A percentile compares a stretch with the other conserved stretches of the same genome.
Conservation (phyloP, 305 asterid species). For the Ruellia speciosa region DNA sequence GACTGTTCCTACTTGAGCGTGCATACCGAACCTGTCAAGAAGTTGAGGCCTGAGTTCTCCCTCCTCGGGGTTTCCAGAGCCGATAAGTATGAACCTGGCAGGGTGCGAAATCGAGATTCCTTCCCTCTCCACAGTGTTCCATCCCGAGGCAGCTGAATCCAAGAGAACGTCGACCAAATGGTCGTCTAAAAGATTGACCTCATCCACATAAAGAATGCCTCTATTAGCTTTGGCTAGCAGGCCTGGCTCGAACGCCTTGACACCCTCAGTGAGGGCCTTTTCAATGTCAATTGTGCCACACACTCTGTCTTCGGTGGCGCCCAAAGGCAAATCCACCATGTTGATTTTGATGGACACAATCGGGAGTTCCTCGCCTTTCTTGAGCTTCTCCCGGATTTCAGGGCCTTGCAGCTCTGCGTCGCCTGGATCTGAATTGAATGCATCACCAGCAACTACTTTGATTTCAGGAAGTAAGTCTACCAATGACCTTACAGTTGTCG, state of each 20-base stretch:
- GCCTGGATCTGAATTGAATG: constrained; percentile 84
- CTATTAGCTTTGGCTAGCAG: constrained; percentile 87
- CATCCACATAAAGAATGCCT: constrained; percentile 92
- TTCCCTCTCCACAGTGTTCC: constrained; percentile 89
- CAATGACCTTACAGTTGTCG: constrained; percentile 77
- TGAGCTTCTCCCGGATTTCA: constrained; percentile 55
- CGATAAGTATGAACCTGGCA: constrained; percentile 83
- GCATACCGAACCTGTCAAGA: constrained; percentile 97
- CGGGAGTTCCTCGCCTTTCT: constrained; percentile 47
- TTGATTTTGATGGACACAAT: constrained; percentile 53
- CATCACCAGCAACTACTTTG: constrained; percentile 65
- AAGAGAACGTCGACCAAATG: constrained; percentile 83
- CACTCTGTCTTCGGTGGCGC: constrained; percentile 92
- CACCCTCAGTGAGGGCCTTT: constrained; percentile 91
- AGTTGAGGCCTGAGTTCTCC: constrained; percentile 98
- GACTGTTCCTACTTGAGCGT: constrained; percentile 94
- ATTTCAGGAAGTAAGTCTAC: constrained; percentile 86
- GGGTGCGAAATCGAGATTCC: constrained; percentile 96
- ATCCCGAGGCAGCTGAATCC: constrained; percentile 94
- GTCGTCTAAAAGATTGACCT: constrained; percentile 89
- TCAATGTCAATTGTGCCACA: constrained; percentile 96
- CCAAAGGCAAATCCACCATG: constrained; percentile 91
- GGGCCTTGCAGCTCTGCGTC: constrained; percentile 80
- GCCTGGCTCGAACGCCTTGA: constrained; percentile 95
- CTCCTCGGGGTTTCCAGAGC: constrained; percentile 94